Conservation (phyloP, 2,329 filamentous ascomycete genomes). For the Helotiales sp. region DNA sequence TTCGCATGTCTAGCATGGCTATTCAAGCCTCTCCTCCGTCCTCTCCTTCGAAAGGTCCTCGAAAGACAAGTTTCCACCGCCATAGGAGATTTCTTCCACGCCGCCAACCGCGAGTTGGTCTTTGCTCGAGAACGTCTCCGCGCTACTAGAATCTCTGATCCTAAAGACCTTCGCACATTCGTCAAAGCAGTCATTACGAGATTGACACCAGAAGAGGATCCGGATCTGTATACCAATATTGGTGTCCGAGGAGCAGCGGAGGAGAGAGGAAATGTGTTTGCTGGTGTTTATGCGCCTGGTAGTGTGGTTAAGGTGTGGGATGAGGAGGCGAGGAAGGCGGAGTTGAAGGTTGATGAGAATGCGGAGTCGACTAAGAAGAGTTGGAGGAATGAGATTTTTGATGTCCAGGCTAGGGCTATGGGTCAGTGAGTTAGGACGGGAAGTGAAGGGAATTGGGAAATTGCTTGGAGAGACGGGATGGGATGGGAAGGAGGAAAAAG, state of each 20-base stretch:
- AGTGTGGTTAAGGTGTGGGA: conserved; percentile 91
- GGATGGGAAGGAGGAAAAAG: no score
- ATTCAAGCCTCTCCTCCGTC: conserved; percentile 79
- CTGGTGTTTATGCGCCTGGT: conserved; percentile 82
- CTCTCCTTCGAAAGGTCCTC: conserved; percentile 75
- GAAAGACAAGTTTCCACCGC: conserved; percentile 75
- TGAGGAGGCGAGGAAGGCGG: conserved; percentile 69
- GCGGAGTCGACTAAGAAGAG: conserved; percentile 49
- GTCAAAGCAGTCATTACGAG: conserved; percentile 78
- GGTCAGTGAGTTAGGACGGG: background rate
- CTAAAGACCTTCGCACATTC: conserved; percentile 78
- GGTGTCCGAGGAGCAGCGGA: conserved; percentile 62
- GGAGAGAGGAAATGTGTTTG: conserved; percentile 66
- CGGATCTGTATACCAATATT: conserved; percentile 72
- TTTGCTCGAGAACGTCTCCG: conserved; percentile 85
- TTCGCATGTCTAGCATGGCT: conserved; percentile 80
- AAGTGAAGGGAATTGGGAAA: no score
- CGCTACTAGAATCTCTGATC: conserved; percentile 80
- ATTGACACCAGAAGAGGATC: conserved; percentile 69
- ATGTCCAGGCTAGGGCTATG: conserved; percentile 37
- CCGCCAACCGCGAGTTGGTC: conserved; percentile 80
- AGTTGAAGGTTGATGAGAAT: conserved; percentile 74
- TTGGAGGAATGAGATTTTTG: conserved; percentile 87
- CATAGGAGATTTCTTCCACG: conserved; percentile 68
- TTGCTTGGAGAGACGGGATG: no score